Conservation (phyloP, 1,139 yeast species). For the Taphrina betulina region DNA sequence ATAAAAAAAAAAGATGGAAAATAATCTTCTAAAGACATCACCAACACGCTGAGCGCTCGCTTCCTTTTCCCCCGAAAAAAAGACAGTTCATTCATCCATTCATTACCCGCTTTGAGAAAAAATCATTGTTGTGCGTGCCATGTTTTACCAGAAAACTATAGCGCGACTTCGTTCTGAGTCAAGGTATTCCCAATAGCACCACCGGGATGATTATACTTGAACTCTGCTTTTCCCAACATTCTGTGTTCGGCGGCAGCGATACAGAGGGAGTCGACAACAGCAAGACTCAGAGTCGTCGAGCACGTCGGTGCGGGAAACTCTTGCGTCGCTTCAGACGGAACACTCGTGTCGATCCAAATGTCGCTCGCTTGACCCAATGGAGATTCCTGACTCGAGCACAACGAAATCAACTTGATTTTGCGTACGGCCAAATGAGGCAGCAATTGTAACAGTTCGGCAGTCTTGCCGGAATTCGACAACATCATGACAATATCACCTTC, state of each 20-base stretch:
- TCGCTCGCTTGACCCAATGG: conserved; percentile 50
- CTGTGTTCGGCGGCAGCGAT: conserved; percentile 30
- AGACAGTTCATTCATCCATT: too few relatives aligned
- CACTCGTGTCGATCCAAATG: conserved; percentile 61
- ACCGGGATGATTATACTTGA: conserved; percentile 75
- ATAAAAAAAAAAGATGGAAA: too few relatives aligned
- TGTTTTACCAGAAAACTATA: too few relatives aligned
- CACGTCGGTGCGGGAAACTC: conserved; percentile 88
- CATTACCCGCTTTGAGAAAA: too few relatives aligned
- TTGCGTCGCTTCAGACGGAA: conserved; percentile 54
- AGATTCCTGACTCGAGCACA: conserved; percentile 59
- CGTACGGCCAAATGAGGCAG: conserved; percentile 64
- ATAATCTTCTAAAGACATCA: too few relatives aligned
- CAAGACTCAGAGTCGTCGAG: conserved; percentile 72
- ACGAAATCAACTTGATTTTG: conserved; percentile 46
- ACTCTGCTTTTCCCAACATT: conserved; percentile 43
- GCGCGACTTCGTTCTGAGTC: conserved; percentile 5
- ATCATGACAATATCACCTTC: conserved; percentile 64
- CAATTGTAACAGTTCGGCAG: conserved; percentile 67
- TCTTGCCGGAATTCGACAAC: conserved; percentile 78
- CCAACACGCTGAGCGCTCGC: too few relatives aligned
- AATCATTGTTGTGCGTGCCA: too few relatives aligned
- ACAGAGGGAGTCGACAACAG: conserved; percentile 70
- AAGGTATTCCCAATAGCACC: conserved; percentile 73
- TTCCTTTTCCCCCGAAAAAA: too few relatives aligned